Conservation (phyloP, 2,329 filamentous ascomycete species). For the Trichothecium roseum region DNA sequence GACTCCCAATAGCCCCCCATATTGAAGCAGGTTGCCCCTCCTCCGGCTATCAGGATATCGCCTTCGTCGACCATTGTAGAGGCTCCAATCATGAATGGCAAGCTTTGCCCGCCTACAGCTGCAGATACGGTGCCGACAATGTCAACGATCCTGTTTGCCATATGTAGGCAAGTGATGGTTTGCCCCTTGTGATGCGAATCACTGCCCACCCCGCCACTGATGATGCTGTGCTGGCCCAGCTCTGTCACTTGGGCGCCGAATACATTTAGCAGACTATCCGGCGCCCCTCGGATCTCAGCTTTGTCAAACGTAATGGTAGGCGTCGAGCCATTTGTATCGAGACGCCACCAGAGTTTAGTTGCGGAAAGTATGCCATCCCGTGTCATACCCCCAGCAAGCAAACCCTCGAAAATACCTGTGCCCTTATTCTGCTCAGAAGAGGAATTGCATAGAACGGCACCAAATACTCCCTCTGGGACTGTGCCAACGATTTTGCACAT, state of each 20-base stretch:
- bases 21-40: slow-evolving; percentile 81
- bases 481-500: slow-evolving; percentile 26
- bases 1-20: slow-evolving; percentile 82
- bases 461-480: slow-evolving; percentile 29
- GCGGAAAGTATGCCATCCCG: slow-evolving; percentile 50
- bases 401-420: slow-evolving; percentile 40
- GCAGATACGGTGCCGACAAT: neutral
- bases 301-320: slow-evolving; percentile 22
- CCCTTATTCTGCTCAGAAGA: slow-evolving; percentile 11
- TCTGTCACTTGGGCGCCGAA: slow-evolving; percentile 20
- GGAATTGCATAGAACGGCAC: slow-evolving; percentile 26
- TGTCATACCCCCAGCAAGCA: slow-evolving; percentile 64
- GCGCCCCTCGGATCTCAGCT: neutral
- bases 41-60: slow-evolving; percentile 57
- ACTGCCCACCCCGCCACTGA: slow-evolving; percentile 23
- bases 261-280: slow-evolving; percentile 11
- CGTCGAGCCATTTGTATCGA: slow-evolving; percentile 27
- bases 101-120: neutral
- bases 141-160: slow-evolving; percentile 22
- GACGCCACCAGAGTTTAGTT: slow-evolving; percentile 55
- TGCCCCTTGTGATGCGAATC: slow-evolving; percentile 16
- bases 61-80: slow-evolving; percentile 39
- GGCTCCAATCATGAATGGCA: slow-evolving; percentile 62
- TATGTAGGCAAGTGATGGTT: slow-evolving; percentile 11
- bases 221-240: slow-evolving; percentile 9